A percentile compares a stretch with the other conserved stretches of the same genome.
Conservation (phyloP, 192 early-diverging fungal species). For the Kappamyces sp. region DNA sequence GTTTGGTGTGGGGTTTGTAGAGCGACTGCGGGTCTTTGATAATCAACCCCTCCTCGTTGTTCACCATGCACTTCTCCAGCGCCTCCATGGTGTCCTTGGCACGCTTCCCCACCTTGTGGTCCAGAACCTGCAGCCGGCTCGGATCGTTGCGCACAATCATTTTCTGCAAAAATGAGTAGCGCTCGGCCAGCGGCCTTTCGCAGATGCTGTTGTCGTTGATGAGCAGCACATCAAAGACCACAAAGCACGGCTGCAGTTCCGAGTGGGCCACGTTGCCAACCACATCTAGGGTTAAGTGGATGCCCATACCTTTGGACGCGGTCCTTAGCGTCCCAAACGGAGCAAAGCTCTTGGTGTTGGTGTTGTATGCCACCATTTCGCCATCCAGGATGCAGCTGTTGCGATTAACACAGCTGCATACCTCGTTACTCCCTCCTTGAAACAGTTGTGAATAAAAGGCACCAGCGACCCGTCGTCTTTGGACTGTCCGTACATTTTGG, state of each 20-base stretch:
- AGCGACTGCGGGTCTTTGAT: conserved; percentile 60
- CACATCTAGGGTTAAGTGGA: background rate
- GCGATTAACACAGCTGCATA: conserved; percentile 14
- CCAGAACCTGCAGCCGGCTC: conserved; percentile 52
- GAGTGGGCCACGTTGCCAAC: background rate
- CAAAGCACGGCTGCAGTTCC: conserved; percentile 40
- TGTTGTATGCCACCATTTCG: conserved; percentile 71
- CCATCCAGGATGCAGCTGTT: conserved; percentile 71
- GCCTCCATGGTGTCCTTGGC: conserved; percentile 55
- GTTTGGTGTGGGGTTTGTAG: conserved; percentile 49
- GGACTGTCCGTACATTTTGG: conserved; percentile 57
- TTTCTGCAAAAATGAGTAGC: conserved; percentile 43
- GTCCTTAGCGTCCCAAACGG: conserved; percentile 73
- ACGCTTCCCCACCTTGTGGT: conserved; percentile 40
- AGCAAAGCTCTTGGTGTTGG: conserved; percentile 50
- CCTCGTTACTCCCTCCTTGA: conserved; percentile 41
- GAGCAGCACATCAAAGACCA: conserved; percentile 71
- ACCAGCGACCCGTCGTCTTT: conserved; percentile 51
- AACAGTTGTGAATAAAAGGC: conserved; percentile 44
- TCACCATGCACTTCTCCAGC: conserved; percentile 49
- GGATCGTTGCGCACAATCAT: conserved; percentile 43
- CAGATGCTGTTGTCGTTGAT: conserved; percentile 59
- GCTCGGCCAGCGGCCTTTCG: conserved; percentile 48
- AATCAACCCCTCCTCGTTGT: conserved; percentile 56
- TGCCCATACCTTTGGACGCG: conserved; percentile 39